phyloP scores from a whole-genome alignment of 2,329 filamentous ascomycete genomes.

The Incumbomyces delicatus region DNA sequence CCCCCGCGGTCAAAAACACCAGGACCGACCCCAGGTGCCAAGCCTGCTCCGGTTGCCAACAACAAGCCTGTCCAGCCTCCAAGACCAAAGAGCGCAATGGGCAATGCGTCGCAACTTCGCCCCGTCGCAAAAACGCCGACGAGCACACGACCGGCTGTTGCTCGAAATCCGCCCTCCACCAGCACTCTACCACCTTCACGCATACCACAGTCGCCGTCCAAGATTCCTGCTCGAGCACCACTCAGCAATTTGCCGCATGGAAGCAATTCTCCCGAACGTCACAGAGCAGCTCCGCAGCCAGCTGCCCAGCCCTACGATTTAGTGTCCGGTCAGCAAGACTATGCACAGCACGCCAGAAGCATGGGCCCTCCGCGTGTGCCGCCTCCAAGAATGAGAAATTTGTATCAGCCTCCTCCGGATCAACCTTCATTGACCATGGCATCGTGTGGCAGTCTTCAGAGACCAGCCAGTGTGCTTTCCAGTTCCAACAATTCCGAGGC shows the following conservation, averaged over 20 bases:
- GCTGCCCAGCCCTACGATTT: constrained; percentile 14
- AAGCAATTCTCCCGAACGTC: constrained; percentile 73
- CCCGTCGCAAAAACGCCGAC: constrained; percentile 40
- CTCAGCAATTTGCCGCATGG: constrained; percentile 38
- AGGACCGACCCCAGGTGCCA: constrained; percentile 19
- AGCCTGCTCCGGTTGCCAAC: constrained; percentile 10
- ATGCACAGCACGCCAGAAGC: constrained; percentile 26
- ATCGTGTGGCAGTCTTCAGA: constrained; percentile 32
- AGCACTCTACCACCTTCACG: constrained; percentile 21
- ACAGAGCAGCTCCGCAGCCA: constrained; percentile 35
- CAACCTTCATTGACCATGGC: constrained; percentile 23
- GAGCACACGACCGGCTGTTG: constrained; percentile 24
- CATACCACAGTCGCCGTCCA: constrained; percentile 37
- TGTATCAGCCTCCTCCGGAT: constrained; percentile 48
- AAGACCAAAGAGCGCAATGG: constrained; percentile 29
- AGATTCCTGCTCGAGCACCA: constrained; percentile 39
- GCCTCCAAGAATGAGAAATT: constrained; percentile 85
- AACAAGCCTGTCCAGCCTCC: constrained; percentile 11
- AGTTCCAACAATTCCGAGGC: constrained; percentile 28
- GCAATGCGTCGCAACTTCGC: constrained; percentile 32
- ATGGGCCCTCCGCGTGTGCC: constrained; percentile 57
- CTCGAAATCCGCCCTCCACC: constrained; percentile 16
- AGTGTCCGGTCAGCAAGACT: constrained; percentile 12
- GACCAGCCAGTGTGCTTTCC: constrained; percentile 42
- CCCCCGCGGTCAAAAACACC: constrained; percentile 44